Conservation (phyloP, 371 early-diverging fungal species). For the Rhizopus arrhizus region DNA sequence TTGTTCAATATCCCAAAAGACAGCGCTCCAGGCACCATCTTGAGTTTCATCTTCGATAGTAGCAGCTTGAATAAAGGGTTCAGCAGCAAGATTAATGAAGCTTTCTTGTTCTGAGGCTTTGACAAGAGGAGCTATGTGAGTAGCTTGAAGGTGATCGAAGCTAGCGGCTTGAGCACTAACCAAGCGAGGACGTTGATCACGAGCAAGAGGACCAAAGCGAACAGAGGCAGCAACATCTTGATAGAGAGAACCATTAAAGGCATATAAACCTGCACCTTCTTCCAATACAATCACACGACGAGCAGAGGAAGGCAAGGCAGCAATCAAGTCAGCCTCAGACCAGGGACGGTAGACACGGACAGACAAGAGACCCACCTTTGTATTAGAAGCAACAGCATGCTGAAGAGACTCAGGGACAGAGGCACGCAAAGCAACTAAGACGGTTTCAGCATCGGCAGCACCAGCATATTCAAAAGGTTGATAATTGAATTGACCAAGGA, state of each 20-base stretch:
- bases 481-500: constrained; percentile 66
- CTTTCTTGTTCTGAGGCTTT: constrained; percentile 40
- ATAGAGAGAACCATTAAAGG: constrained; percentile 65
- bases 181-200: constrained; percentile 41
- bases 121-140: constrained; percentile 47
- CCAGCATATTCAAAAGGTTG: constrained; percentile 82
- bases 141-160: constrained; percentile 39
- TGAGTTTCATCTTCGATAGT: constrained; percentile 14
- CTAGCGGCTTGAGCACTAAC: constrained; percentile 49
- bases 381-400: constrained; percentile 40
- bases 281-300: constrained; percentile 63
- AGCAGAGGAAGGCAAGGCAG: constrained; percentile 62
- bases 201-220: constrained; percentile 55
- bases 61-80: constrained; percentile 13
- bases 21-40: constrained; percentile 45
- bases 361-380: constrained; percentile 67
- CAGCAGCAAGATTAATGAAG: constrained; percentile 35
- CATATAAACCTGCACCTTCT: constrained; percentile 57
- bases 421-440: constrained; percentile 75
- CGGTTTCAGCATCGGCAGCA: constrained; percentile 66
- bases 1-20: constrained; percentile 71
- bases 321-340: constrained; percentile 71
- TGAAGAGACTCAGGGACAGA: constrained; percentile 40
- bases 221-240: constrained; percentile 73
- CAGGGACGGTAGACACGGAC: constrained; percentile 83